Evolutionary conservation across 768 basidiomycete genomes (phyloP).

Genomic region (Amanita exitialis): DNA sequence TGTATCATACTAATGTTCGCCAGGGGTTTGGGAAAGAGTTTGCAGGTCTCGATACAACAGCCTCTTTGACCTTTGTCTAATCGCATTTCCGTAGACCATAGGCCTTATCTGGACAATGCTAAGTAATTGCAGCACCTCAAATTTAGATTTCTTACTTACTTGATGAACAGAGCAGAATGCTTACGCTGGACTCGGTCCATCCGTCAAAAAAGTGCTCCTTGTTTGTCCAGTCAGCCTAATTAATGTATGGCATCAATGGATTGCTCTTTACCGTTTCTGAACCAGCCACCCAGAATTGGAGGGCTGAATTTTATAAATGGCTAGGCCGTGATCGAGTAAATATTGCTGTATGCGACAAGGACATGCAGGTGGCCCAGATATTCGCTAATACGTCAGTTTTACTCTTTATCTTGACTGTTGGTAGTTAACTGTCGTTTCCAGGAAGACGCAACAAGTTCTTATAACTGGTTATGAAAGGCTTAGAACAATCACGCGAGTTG

Average conservation of each 20-base stretch:
- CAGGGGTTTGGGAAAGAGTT: slow-evolving; percentile 95
- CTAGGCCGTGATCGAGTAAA: slow-evolving; percentile 43
- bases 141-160: background rate
- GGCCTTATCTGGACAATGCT: slow-evolving; percentile 88
- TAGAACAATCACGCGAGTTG: slow-evolving; percentile 66
- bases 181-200: slow-evolving; percentile 44
- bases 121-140: slow-evolving; percentile 33
- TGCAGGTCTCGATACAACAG: slow-evolving; percentile 39
- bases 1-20: slow-evolving; percentile 8
- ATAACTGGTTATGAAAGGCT: slow-evolving; percentile 94
- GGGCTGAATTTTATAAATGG: slow-evolving; percentile 94
- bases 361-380: slow-evolving; percentile 33
- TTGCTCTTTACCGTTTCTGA: slow-evolving; percentile 1
- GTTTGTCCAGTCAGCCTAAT: slow-evolving; percentile 91
- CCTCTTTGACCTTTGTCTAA: background rate
- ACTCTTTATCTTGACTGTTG: background rate
- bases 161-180: slow-evolving; percentile 66
- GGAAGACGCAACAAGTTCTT: slow-evolving; percentile 73
- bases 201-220: slow-evolving; percentile 75
- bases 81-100: slow-evolving; percentile 57
- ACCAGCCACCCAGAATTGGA: slow-evolving; percentile 67
- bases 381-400: slow-evolving; percentile 63
- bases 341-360: slow-evolving; percentile 35
- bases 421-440: slow-evolving; percentile 16
- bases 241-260: slow-evolving; percentile 38